Base-by-base conservation (phyloP, 2,329 filamentous ascomycete genomes). In the Coniochaeta sp. region DNA sequence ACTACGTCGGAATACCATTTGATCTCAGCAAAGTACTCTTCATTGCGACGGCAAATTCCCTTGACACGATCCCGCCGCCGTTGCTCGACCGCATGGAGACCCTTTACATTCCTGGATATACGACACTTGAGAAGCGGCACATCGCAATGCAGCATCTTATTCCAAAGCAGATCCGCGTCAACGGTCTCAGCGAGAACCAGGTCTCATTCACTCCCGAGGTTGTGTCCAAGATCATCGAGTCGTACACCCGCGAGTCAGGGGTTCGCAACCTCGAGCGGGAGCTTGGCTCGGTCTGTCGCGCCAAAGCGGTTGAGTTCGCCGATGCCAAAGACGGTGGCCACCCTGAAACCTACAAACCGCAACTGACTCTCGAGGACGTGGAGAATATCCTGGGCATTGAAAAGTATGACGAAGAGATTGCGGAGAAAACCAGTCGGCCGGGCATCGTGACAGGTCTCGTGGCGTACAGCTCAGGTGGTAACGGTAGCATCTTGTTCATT, bases 1-100 rank as follows among this genome's bases (percentile, higher is more conserved):
- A 99, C 76, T 99, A 98, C 72, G 86, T 99, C 72, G 93, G 93
- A 69, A 92, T 97, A 64, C 93, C 95, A 0, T 91, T 98, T 65
- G 95, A 99, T 71, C 81, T 99, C 22, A 96, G 91, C 77, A 97
- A 96, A 75, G 91, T 99, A 24, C 82, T 99, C 12, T 99, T 99
- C 77, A 96, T 99, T 68, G 95, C 95, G 7, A 99, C 95, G 0
- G 95, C 95, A 54, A 99, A 99, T 75, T 91, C 85, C 11, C 81
- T 98, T 26, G 93, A 98, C 69, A 97, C 93, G 0, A 99, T 99
- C 59, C 93, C 95, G 1, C 81, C 92, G n/a, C 93, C 95, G 19
- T 79, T 99, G 2, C 82, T 99, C 14, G 95, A 99, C 74, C 89
- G 95, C 62, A 97, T 99, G 93, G 95, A 99, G 76, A 96, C 89